Conservation (phyloP, 257 asterid species). For the Solanum etuberosum region DNA sequence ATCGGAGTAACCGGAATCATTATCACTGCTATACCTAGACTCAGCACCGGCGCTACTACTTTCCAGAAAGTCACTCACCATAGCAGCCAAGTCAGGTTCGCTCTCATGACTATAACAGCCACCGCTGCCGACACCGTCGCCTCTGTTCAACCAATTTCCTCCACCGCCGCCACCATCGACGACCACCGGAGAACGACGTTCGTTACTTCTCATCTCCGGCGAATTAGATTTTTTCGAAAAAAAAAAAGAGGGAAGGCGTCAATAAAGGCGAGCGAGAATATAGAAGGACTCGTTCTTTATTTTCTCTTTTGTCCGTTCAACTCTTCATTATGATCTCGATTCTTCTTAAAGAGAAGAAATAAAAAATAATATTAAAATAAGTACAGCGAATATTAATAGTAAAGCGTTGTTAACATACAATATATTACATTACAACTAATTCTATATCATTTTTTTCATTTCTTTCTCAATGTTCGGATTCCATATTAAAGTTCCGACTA, state of each 20-base stretch:
- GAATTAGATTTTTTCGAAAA: not conserved
- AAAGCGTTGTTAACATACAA: not conserved
- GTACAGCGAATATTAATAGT: not conserved
- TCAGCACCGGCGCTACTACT: slow-evolving; percentile 27
- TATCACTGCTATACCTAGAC: slow-evolving; percentile 30
- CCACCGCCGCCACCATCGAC: not conserved
- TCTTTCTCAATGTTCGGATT: fast-evolving
- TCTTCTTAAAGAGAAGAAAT: not conserved
- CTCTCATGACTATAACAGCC: slow-evolving; percentile 28
- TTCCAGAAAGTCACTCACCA: slow-evolving; percentile 36
- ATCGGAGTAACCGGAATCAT: slow-evolving; percentile 30
- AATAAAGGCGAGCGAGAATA: not conserved
- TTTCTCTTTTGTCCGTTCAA: too few relatives aligned
- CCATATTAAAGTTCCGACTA: fast-evolving
- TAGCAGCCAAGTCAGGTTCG: slow-evolving; percentile 28
- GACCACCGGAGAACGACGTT: slow-evolving; percentile 12
- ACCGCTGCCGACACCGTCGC: slow-evolving; percentile 3
- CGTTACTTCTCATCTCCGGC: slow-evolving; percentile 3
- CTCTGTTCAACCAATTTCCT: slow-evolving; percentile 12
- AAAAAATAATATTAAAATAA: not conserved
- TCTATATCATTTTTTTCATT: too few relatives aligned
- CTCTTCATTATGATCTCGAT: not conserved
- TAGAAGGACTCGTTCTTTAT: not conserved
- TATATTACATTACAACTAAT: too few relatives aligned
- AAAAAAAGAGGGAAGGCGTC: not conserved